phyloP scores from a whole-genome alignment of 257 asterid species.

The Jaltomata sinuosa region DNA sequence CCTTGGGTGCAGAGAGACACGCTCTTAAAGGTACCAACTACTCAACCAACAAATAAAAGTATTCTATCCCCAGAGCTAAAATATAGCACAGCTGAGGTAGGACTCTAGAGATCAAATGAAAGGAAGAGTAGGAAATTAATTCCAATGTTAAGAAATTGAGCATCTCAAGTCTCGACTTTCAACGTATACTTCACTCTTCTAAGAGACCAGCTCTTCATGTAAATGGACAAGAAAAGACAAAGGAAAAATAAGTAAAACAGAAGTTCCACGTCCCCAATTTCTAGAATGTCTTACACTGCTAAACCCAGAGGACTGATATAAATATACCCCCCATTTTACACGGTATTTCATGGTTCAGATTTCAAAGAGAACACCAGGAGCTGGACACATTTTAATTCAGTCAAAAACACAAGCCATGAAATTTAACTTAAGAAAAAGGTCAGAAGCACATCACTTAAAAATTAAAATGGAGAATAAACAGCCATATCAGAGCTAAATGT shows the following conservation, averaged over 20 bases:
- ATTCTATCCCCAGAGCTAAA: background rate
- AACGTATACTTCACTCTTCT: background rate
- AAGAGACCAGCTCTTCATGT: background rate
- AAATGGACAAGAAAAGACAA: background rate
- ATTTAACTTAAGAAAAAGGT: background rate
- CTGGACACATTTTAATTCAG: background rate
- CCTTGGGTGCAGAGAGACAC: no score
- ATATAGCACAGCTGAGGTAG: background rate
- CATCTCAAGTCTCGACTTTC: background rate
- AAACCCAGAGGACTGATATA: background rate
- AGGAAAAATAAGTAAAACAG: background rate
- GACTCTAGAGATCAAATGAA: background rate
- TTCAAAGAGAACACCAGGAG: background rate
- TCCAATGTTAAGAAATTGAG: background rate
- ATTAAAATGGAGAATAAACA: background rate
- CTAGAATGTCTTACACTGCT: background rate
- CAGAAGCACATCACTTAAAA: background rate
- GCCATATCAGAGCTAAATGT: background rate
- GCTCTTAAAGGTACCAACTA: background rate
- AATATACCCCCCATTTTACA: background rate
- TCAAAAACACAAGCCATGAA: background rate
- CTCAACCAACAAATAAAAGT: background rate
- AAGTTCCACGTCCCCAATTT: background rate
- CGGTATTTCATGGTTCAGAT: background rate
- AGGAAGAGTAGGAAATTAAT: background rate